Evolutionary conservation across 768 basidiomycete species (phyloP).

Genomic region (Rossbeevera mucosa): DNA sequence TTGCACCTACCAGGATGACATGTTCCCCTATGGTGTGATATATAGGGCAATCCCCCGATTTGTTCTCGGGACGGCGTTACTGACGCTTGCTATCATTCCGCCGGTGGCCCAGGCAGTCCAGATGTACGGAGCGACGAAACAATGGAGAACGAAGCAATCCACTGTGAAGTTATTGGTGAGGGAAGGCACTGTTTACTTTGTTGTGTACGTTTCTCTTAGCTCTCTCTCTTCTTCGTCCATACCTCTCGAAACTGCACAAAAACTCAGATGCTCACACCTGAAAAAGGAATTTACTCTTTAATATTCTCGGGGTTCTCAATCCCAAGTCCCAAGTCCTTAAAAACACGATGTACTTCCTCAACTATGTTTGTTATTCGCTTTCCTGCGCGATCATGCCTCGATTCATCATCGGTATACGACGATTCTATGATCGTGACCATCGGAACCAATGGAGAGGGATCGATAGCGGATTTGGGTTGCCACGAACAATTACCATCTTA

Average conservation of each 20-base stretch:
- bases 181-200: neutral
- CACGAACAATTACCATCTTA: neutral
- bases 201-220: neutral
- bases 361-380: neutral
- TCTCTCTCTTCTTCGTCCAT: neutral
- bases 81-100: neutral
- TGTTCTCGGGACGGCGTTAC: neutral
- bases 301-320: neutral
- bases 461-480: neutral
- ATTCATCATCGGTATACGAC: neutral
- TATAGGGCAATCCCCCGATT: constrained; percentile 2
- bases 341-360: neutral
- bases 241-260: neutral
- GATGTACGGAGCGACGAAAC: constrained; percentile 5
- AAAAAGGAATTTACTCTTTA: neutral
- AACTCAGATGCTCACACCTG: neutral
- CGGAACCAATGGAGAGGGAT: neutral
- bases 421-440: neutral
- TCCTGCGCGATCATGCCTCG: neutral
- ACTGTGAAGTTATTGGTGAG: neutral
- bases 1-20: neutral
- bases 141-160: constrained; percentile 2
- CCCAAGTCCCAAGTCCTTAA: neutral
- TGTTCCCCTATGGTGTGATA: neutral
- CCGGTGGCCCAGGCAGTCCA: neutral